Evolutionary conservation across 2,329 filamentous ascomycete genomes (phyloP).

Genomic region (Phyllosticta citrichinensis): DNA sequence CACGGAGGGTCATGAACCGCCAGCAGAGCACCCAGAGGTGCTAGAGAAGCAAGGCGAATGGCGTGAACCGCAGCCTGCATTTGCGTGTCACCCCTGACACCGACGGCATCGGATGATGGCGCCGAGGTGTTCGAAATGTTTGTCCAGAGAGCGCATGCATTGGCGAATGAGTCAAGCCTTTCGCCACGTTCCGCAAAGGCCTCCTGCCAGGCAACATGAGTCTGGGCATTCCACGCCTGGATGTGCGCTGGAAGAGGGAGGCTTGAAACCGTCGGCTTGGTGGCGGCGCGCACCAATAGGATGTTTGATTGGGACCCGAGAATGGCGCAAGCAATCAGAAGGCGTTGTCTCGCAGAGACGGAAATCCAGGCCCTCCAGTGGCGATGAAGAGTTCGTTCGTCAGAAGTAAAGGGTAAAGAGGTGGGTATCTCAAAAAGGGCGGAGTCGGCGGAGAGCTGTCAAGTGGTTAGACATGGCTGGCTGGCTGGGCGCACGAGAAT

Average conservation of each 20-base stretch:
- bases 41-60: slow-evolving; percentile 10
- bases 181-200: neutral
- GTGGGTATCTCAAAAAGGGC: slow-evolving; percentile 15
- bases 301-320: slow-evolving; percentile 28
- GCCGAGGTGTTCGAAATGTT: slow-evolving; percentile 14
- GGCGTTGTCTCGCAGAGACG: slow-evolving; percentile 23
- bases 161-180: neutral
- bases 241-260: slow-evolving; percentile 29
- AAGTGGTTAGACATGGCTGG: neutral
- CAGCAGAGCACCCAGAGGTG: slow-evolving; percentile 30
- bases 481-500: neutral
- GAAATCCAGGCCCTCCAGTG: slow-evolving; percentile 26
- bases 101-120: neutral
- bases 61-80: neutral
- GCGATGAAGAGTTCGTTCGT: slow-evolving; percentile 16
- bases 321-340: slow-evolving; percentile 33
- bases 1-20: slow-evolving; percentile 36
- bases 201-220: neutral
- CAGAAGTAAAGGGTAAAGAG: slow-evolving; percentile 14
- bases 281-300: slow-evolving; percentile 3
- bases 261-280: slow-evolving; percentile 13
- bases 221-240: slow-evolving; percentile 27
- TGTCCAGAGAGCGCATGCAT: neutral
- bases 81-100: neutral
- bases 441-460: neutral